Base-by-base conservation (phyloP, 805 yeast species). In the Helenozyma baotianmanensis region DNA sequence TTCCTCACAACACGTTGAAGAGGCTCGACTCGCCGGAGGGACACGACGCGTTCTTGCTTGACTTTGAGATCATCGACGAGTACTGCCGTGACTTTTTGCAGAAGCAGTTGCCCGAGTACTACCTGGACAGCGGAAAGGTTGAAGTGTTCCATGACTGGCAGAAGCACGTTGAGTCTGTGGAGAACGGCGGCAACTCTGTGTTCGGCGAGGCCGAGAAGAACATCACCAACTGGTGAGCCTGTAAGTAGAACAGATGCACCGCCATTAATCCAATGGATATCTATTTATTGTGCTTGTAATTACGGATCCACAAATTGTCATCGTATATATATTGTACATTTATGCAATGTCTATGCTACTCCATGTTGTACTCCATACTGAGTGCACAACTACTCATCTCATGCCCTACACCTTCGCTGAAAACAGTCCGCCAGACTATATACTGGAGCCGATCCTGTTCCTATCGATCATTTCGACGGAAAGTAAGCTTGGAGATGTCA, bases 1-100 rank as follows among this genome's bases (percentile, higher is more conserved):
- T 92, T 38, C 89, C 88, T 6, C 70, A 82, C 47, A 71, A 94
- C 1, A 56, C 47, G 6, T 64, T 92, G 43, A 78, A 80, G 45
- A 77, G 78, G 48, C 80, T 92, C 26, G 76, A 83, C 42, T 88
- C 97, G 1, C 92, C 90, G 9, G 98, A 92, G 49, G 98, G 98
- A 12, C 98, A 92, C 53, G 98, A 92, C 64, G 98, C 97, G 2
- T 92, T 92, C 53, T 62, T 92, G 39, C 68, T 92, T 29, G 98
- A 92, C 58, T 92, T 92, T 57, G 81, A 77, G 30, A 76, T 78
- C 32, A 87, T 92, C 36, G 85, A 92, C 55, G 67, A 73, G 23
- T 66, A 81, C 43, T 78, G 94, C 33, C 60, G 74, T 27, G 74
- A 74, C 3, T 92, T 90, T 58, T 68, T 90, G 50, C 61, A 59